Evolutionary conservation across 1,284 basidiomycete species (phyloP).

Genomic region (Malassezia furfur): DNA sequence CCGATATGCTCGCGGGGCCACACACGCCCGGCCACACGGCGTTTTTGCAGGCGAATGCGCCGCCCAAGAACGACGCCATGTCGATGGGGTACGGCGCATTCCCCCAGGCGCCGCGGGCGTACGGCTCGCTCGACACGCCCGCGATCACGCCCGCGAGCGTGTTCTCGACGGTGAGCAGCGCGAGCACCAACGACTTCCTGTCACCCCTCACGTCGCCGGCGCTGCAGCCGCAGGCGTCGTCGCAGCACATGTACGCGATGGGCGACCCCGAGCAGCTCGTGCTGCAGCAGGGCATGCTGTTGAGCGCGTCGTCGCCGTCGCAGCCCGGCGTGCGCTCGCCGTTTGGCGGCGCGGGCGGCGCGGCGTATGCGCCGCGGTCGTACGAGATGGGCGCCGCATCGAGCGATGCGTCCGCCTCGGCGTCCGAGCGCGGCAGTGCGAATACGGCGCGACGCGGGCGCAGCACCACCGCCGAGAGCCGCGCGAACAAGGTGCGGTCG

Average conservation of each 20-base stretch:
- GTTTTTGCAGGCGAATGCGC: too few species aligned
- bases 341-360: neutral
- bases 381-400: slow-evolving; percentile 3
- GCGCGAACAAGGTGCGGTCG: slow-evolving; percentile 36
- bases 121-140: slow-evolving; percentile 33
- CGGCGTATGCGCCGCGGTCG: neutral
- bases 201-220: slow-evolving; percentile 57
- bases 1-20: too few species aligned
- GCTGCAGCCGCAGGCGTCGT: slow-evolving; percentile 50
- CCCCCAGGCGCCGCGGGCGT: neutral
- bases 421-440: slow-evolving; percentile 18
- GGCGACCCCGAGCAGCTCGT: neutral
- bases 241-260: slow-evolving; percentile 16
- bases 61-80: too few species aligned
- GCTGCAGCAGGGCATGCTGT: neutral
- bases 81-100: neutral
- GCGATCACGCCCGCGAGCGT: slow-evolving; percentile 45
- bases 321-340: slow-evolving; percentile 23
- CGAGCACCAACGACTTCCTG: slow-evolving; percentile 52
- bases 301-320: neutral
- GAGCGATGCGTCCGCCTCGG: slow-evolving; percentile 19
- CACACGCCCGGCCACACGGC: too few species aligned
- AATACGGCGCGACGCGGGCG: slow-evolving; percentile 24
- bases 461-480: slow-evolving; percentile 31
- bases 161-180: slow-evolving; percentile 43